Percentiles rank a stretch among this genome's conserved stretches.
Conservation (phyloP, 2,329 filamentous ascomycete species). For the Phialocephala subalpina region DNA sequence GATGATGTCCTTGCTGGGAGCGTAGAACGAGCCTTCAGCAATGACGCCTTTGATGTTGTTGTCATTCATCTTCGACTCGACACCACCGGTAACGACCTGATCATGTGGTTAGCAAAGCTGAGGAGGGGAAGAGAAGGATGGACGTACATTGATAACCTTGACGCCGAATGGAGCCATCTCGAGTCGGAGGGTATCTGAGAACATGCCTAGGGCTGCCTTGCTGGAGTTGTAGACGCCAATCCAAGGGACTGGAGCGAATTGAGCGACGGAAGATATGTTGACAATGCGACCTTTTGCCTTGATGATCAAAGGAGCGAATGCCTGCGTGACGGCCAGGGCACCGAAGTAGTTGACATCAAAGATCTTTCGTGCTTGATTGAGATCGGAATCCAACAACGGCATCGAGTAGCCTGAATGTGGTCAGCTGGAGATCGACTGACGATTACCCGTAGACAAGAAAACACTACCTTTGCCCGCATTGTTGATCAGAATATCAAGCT, state of each 20-base stretch:
- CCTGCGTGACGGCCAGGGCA: constrained; percentile 39
- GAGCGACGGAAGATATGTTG: constrained; percentile 36
- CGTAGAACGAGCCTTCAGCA: background rate
- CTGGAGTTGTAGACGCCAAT: constrained; percentile 29
- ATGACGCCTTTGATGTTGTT: background rate
- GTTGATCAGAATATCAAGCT: constrained; percentile 44
- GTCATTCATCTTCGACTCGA: background rate
- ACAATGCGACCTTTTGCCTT: constrained; percentile 39
- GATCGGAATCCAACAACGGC: constrained; percentile 38
- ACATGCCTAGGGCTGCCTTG: constrained; percentile 29
- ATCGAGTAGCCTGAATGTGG: background rate
- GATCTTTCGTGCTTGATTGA: constrained; percentile 36
- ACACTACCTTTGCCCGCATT: constrained; percentile 15
- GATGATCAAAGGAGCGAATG: constrained; percentile 40
- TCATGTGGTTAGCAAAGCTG: background rate
- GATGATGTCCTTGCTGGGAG: background rate
- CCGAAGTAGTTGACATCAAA: constrained; percentile 44
- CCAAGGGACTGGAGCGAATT: constrained; percentile 23
- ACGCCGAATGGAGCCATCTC: constrained; percentile 31
- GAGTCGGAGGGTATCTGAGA: constrained; percentile 27
- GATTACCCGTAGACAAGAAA: background rate
- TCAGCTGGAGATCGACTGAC: background rate
- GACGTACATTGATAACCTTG: constrained; percentile 24
- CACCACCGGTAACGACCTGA: constrained; percentile 11
- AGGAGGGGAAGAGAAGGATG: background rate